phyloP scores from a whole-genome alignment of 148 eudicot genomes.

The Chenopodium suecicum region DNA sequence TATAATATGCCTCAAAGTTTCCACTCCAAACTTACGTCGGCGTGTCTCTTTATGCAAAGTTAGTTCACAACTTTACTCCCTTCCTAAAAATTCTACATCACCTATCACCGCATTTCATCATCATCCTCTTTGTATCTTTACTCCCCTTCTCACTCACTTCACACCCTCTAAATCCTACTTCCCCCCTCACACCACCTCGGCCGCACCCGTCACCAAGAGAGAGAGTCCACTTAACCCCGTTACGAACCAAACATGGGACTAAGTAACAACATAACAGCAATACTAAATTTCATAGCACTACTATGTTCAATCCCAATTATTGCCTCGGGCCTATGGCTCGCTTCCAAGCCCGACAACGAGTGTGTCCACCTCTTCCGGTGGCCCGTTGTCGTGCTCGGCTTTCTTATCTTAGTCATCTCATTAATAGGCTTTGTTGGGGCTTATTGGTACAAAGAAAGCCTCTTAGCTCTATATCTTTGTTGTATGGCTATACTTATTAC shows the following conservation, averaged over 20 bases:
- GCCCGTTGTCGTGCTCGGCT: slow-evolving; percentile 65
- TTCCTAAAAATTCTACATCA: not conserved
- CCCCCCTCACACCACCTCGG: not conserved
- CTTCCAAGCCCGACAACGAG: slow-evolving; percentile 81
- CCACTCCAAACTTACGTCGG: slow-evolving; percentile 12
- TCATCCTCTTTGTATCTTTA: not conserved
- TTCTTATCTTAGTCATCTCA: slow-evolving; percentile 54
- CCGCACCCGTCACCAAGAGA: too few relatives aligned
- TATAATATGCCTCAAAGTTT: not conserved
- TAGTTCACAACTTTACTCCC: not conserved
- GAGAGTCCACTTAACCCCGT: too few relatives aligned
- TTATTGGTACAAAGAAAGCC: slow-evolving; percentile 66
- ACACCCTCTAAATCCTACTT: not conserved
- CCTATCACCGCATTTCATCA: not conserved
- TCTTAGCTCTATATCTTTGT: slow-evolving; percentile 63
- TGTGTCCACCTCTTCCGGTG: slow-evolving; percentile 82
- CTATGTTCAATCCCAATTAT: slow-evolving; percentile 85
- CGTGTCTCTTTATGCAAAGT: slow-evolving; percentile 19
- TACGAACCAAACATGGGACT: slow-evolving; percentile 49
- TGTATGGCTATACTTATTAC: slow-evolving; percentile 75
- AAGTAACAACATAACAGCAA: slow-evolving; percentile 87
- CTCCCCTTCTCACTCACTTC: not conserved
- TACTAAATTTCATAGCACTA: slow-evolving; percentile 74
- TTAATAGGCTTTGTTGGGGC: slow-evolving; percentile 76
- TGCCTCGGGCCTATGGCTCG: slow-evolving; percentile 85